Evolutionary conservation across 2,329 filamentous ascomycete species (phyloP), one percentile per base, ranked within the genome.

Genomic region (Aspergillus persii): DNA sequence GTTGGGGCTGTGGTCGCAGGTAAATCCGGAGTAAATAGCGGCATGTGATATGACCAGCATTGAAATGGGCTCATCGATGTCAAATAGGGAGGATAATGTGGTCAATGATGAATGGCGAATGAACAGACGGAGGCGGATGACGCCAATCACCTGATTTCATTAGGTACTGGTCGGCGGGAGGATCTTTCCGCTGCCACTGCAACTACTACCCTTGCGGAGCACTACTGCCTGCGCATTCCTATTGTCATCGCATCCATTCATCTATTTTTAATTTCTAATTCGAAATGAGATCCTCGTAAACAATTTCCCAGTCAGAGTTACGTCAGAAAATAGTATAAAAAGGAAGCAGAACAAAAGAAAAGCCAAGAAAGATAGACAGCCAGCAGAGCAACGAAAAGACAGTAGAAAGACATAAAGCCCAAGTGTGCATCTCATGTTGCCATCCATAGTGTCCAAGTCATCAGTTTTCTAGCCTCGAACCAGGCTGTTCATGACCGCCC

Each of bases 81-180:
- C 39, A 41, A 56, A 18, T 49, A 48, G 46, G 29, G 47, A 55
- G 23, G 53, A 50, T 41, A 48, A 49, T 41, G 30, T 49, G 29
- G 44, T 9, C 31, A 33, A 23, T 18, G 18, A n/a, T 30, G 27
- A 47, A 47, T 31, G 31, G 27, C 49, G 46, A 49, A 51, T 56
- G 57, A 54, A 51, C 54, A 47, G 50, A 36, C 18, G 27, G 29
- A 49, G 23, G 54, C 54, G 61, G 56, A 63, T 62, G 60, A 63
- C 59, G 58, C 36, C 36, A 53, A 61, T 65, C 63, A 67, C 64
- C 62, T 66, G 68, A 63, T 64, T 54, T 53, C 59, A 62, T 60
- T 61, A 47, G 7, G 23, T 29, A 11, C 11, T 23, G 29, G 29
- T 29, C 23, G 31, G 33, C 33, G 4, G 33, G 11, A n/a, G 12